Base-by-base conservation (phyloP, 192 early-diverging fungal species). In the Coemansia sp. region DNA sequence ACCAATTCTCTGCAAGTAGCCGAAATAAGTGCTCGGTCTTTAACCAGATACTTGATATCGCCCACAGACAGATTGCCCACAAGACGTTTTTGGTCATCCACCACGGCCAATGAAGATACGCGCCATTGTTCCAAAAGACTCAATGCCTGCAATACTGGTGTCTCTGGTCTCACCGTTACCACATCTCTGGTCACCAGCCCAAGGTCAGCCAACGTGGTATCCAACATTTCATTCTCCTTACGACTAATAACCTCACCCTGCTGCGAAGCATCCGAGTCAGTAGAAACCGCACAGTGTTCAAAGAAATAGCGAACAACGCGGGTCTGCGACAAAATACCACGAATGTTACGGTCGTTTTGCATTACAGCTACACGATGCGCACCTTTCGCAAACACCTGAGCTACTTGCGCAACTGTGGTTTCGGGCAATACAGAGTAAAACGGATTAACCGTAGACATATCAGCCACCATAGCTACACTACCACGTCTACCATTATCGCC, bases 341-440 rank as follows among this genome's bases (percentile, higher is more conserved):
- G 86, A 61, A 95, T 85, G n/a, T 79, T 33, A 4, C 71, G 84
- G 52, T 88, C 73, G 17, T 78, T 74, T 65, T 89, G 75, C 84
- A 92, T 86, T 2, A 95, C 90, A 0, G 90, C 90, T 18, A 95
- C 91, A 66, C 94, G 87, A 68, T 95, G 94, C 22, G 89, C 89
- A 33, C 91, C 90, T 65, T 84, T 85, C 4, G 88, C 88, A 73
- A 95, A 92, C 34, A 92, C 86, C 43, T 87, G 87, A 2, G 90
- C 89, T 20, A 91, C 85, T 48, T 91, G 89, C 8, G 88, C 74
- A 2, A 95, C 67, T 0, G 88, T 90, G 22, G 94, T 89, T 65
- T 93, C 91, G n/a, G 87, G 86, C 53, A 91, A 58, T 12, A 94
- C 90, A 18, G 89, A 89, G 71, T 92, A 94, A 69, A 94, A 95